Conservation (phyloP, 2,329 filamentous ascomycete genomes). For the Diaporthe citrichinensis region DNA sequence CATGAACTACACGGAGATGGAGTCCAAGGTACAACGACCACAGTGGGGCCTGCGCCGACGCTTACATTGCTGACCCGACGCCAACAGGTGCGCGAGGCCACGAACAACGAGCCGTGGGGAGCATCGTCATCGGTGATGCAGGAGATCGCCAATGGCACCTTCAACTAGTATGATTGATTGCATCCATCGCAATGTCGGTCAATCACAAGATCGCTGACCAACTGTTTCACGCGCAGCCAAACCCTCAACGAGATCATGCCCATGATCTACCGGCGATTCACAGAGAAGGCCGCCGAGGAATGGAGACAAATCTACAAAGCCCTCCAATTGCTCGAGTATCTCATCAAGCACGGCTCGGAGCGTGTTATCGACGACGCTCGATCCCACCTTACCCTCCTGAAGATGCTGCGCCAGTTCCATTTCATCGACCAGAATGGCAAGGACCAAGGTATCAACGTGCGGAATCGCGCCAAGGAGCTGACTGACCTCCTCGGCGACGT, state of each 20-base stretch:
- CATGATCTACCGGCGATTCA: slow-evolving; percentile 99
- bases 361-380: slow-evolving; percentile 97
- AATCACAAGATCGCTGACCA: slow-evolving; percentile 37
- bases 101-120: slow-evolving; percentile 99
- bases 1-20: slow-evolving; percentile 99
- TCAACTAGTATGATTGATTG: slow-evolving; percentile 85
- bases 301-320: slow-evolving; percentile 99
- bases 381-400: slow-evolving; percentile 93
- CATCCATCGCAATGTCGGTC: not conserved
- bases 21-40: slow-evolving; percentile 69
- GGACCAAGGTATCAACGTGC: slow-evolving; percentile 97
- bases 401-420: slow-evolving; percentile 99
- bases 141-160: slow-evolving; percentile 97
- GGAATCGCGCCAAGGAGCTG: slow-evolving; percentile 95
- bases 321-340: slow-evolving; percentile 92
- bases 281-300: slow-evolving; percentile 97
- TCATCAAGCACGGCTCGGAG: slow-evolving; percentile 98
- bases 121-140: slow-evolving; percentile 89
- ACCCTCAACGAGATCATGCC: slow-evolving; percentile 99
- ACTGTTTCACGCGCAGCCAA: slow-evolving; percentile 71
- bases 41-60: slow-evolving; percentile 32
- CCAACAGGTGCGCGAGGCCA: slow-evolving; percentile 90
- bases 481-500: slow-evolving; percentile 94
- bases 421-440: slow-evolving; percentile 97
- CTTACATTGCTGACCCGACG: slow-evolving; percentile 41